Evolutionary conservation across 2,329 filamentous ascomycete species (phyloP).

Genomic region (Epichloe coenophiala): DNA sequence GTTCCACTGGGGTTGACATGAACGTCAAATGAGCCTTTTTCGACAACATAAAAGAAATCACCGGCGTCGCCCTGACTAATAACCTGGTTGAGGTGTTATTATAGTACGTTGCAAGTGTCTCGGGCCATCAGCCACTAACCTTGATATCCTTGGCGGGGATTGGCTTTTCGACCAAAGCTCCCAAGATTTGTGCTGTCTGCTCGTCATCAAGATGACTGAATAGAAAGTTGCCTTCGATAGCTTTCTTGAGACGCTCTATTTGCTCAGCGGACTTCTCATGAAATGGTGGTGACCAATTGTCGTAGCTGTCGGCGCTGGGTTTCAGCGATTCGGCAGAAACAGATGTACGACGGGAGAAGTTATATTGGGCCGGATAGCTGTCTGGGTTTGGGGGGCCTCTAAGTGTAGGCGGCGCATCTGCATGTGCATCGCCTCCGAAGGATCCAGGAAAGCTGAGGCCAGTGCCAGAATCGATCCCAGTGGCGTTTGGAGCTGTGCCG

Average conservation of each 20-base stretch:
- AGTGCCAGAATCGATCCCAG: constrained; percentile 27
- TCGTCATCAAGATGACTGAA: constrained; percentile 94
- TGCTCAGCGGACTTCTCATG: constrained; percentile 78
- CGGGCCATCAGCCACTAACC: constrained; percentile 24
- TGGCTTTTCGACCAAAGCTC: constrained; percentile 84
- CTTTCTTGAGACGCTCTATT: constrained; percentile 60
- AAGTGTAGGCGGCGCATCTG: constrained; percentile 32
- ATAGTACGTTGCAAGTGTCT: neutral
- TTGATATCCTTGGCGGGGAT: constrained; percentile 82
- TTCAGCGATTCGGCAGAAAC: constrained; percentile 95
- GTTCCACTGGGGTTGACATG: constrained; percentile 71
- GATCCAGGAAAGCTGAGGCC: constrained; percentile 33
- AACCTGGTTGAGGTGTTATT: constrained; percentile 43
- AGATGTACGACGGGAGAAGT: constrained; percentile 82
- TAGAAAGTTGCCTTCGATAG: constrained; percentile 82
- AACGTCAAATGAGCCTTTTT: constrained; percentile 80
- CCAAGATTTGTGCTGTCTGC: constrained; percentile 73
- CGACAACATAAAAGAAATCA: constrained; percentile 96
- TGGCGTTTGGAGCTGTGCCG: constrained; percentile 44
- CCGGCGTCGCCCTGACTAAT: constrained; percentile 92
- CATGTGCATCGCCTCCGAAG: constrained; percentile 38
- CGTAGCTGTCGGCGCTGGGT: constrained; percentile 67
- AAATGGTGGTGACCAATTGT: constrained; percentile 80
- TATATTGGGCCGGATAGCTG: constrained; percentile 82
- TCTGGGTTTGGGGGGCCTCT: constrained; percentile 44